Evolutionary conservation across 2,329 filamentous ascomycete species (phyloP).

Genomic region (Tolypocladium guangdongense): DNA sequence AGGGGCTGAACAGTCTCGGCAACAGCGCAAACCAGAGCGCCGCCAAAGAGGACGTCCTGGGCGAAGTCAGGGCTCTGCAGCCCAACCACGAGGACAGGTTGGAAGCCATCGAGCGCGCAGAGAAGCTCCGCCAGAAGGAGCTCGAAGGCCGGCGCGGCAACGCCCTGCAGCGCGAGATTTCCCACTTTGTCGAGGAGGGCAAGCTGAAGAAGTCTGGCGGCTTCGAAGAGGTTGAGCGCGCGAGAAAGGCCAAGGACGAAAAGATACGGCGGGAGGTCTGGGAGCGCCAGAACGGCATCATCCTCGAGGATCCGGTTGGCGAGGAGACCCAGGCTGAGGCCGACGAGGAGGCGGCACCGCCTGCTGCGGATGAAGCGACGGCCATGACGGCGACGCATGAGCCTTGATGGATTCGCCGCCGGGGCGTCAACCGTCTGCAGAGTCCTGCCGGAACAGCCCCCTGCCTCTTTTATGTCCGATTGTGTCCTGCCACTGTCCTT

Average conservation of each 20-base stretch:
- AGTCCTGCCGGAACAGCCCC: background rate
- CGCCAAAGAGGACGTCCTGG: conserved; percentile 84
- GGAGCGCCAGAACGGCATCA: conserved; percentile 52
- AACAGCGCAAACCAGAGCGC: conserved; percentile 57
- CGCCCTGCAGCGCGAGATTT: conserved; percentile 73
- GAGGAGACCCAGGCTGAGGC: conserved; percentile 14
- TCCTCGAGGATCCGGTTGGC: conserved; percentile 31
- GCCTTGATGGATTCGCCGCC: background rate
- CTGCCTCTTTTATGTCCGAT: background rate
- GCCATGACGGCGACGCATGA: background rate
- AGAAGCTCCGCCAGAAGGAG: conserved; percentile 83
- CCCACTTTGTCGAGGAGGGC: conserved; percentile 75
- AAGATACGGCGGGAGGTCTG: conserved; percentile 70
- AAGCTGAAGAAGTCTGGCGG: conserved; percentile 94
- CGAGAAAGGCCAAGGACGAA: conserved; percentile 78
- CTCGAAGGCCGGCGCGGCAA: conserved; percentile 66
- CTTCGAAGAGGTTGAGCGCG: conserved; percentile 83
- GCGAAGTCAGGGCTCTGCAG: conserved; percentile 84
- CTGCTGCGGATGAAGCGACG: conserved; percentile 1
- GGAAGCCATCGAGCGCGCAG: conserved; percentile 94
- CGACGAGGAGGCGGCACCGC: conserved; percentile 9
- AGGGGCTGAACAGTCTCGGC: conserved; percentile 41
- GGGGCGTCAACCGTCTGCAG: background rate
- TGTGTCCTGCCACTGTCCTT: background rate
- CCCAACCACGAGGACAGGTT: conserved; percentile 89